A percentile compares a stretch with the other conserved stretches of the same genome.
Evolutionary conservation across 2,329 filamentous ascomycete species (phyloP).

Genomic region (Penicillium aurantiogriseum): DNA sequence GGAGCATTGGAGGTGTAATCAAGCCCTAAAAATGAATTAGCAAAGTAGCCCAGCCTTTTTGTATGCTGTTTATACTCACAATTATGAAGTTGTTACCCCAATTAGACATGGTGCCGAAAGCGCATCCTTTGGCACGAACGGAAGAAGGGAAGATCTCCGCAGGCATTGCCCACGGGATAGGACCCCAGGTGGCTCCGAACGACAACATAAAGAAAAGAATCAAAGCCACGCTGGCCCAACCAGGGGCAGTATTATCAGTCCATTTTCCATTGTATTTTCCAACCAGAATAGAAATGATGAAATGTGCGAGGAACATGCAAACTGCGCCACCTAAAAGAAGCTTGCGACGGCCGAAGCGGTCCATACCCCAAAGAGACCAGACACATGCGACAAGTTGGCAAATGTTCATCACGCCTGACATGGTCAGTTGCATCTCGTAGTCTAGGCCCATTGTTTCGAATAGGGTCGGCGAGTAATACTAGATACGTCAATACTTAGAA

Average conservation of each 20-base stretch:
- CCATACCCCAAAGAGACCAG: background rate
- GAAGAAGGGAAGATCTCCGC: background rate
- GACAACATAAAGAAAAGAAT: background rate
- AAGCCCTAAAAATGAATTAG: background rate
- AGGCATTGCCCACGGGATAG: background rate
- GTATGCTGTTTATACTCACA: background rate
- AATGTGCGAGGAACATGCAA: background rate
- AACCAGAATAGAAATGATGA: background rate
- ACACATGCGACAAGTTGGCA: background rate
- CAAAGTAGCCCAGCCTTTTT: background rate
- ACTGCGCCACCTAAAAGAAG: background rate
- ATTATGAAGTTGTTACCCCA: background rate
- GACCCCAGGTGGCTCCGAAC: background rate
- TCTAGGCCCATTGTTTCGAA: background rate
- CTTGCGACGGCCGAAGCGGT: background rate
- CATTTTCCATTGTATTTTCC: background rate
- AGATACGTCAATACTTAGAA: background rate
- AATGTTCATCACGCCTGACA: background rate
- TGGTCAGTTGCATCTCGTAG: background rate
- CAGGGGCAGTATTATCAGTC: background rate
- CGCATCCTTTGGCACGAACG: background rate
- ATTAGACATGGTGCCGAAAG: background rate
- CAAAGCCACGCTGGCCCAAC: background rate
- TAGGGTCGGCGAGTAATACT: background rate
- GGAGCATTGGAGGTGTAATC: background rate